A percentile compares a stretch with the other conserved stretches of the same genome.
Evolutionary conservation across 768 basidiomycete genomes (phyloP).

Genomic region (Myochromella boudieri): DNA sequence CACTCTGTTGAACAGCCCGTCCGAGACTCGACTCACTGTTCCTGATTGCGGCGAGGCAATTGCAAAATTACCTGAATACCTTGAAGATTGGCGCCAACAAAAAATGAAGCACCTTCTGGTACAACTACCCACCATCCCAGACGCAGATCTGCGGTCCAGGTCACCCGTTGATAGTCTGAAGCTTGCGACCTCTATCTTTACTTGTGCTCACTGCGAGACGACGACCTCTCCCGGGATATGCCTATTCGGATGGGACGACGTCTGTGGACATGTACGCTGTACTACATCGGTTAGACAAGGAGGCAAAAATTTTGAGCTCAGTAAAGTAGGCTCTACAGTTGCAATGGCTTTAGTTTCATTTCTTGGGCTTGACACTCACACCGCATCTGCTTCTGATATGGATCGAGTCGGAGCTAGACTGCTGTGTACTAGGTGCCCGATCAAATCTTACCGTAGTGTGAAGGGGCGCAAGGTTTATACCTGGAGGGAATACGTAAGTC

Average conservation of each 20-base stretch:
- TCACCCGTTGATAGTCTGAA: not conserved
- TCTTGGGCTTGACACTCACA: not conserved
- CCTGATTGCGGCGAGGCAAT: not conserved
- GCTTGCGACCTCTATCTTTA: not conserved
- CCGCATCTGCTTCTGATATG: not conserved
- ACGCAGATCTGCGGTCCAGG: too few species aligned
- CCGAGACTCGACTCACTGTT: not conserved
- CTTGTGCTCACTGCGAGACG: not conserved
- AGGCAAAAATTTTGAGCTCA: not conserved
- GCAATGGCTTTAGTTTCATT: not conserved
- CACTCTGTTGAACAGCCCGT: not conserved
- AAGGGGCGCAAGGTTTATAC: not conserved
- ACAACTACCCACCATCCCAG: not conserved
- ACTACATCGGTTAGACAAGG: not conserved
- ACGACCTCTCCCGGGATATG: not conserved
- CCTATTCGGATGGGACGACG: slow-evolving; percentile 3
- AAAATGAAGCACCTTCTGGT: not conserved
- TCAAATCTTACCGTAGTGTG: not conserved
- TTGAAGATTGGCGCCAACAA: not conserved
- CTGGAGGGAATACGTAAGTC: not conserved
- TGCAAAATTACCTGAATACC: not conserved
- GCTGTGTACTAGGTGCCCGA: not conserved
- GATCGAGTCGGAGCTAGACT: not conserved
- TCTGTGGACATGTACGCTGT: not conserved
- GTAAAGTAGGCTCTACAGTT: not conserved